Conservation (phyloP, 768 basidiomycete species). For the Termitomyces sp. region DNA sequence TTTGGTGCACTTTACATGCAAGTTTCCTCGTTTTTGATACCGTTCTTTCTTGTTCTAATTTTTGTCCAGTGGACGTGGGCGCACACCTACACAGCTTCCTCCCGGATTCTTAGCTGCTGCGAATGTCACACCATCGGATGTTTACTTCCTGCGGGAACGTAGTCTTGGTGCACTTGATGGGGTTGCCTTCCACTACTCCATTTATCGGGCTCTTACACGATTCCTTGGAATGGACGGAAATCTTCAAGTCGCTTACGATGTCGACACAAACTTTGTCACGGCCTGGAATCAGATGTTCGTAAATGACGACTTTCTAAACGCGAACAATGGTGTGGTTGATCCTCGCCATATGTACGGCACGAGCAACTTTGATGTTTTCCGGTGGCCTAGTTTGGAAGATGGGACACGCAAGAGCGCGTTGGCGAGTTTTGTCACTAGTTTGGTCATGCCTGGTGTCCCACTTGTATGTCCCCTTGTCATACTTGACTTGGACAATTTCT, state of each 20-base stretch:
- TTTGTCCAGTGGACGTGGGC: constrained; percentile 72
- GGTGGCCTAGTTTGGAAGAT: constrained; percentile 87
- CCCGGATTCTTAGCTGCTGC: constrained; percentile 63
- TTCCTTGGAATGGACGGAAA: constrained; percentile 97
- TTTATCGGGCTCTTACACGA: constrained; percentile 79
- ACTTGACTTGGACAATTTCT: neutral
- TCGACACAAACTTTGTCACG: constrained; percentile 75
- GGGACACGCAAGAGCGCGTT: constrained; percentile 74
- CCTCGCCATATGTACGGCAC: constrained; percentile 88
- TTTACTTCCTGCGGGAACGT: constrained; percentile 73
- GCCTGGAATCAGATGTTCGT: constrained; percentile 93
- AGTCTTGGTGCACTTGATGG: constrained; percentile 61
- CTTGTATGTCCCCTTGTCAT: constrained; percentile 39
- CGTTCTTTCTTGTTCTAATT: neutral
- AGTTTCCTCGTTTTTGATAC: constrained; percentile 19
- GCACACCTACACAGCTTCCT: constrained; percentile 68
- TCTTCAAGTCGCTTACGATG: constrained; percentile 83
- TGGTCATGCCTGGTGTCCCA: constrained; percentile 86
- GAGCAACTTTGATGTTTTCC: constrained; percentile 93
- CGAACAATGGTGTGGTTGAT: constrained; percentile 57
- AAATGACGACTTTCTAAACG: constrained; percentile 81
- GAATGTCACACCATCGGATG: constrained; percentile 52
- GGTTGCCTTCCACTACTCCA: constrained; percentile 91
- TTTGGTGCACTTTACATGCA: constrained; percentile 86
- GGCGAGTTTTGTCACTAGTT: constrained; percentile 69